Conservation (phyloP, 2,329 filamentous ascomycete species). For the Macrophomina tecta region DNA sequence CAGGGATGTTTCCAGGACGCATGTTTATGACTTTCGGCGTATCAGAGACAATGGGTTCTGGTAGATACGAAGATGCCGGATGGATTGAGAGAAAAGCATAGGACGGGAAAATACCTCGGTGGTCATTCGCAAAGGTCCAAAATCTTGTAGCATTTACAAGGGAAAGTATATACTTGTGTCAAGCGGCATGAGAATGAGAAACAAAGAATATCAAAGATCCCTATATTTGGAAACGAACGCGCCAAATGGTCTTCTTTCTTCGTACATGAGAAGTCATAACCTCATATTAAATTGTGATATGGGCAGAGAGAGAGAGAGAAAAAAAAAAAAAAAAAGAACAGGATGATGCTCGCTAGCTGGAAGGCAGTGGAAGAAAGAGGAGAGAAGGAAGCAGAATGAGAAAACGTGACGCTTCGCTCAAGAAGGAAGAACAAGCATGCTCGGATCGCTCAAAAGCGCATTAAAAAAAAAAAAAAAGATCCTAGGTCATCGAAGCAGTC, state of each 20-base stretch:
- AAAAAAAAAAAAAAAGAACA: not conserved
- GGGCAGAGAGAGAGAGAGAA: too few relatives aligned
- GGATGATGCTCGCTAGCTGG: slow-evolving; percentile 6
- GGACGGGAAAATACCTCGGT: not conserved
- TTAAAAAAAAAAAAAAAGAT: too few relatives aligned
- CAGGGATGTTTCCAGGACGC: not conserved
- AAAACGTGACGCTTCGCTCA: too few relatives aligned
- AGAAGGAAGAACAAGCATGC: too few relatives aligned
- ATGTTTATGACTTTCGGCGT: not conserved
- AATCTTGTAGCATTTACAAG: slow-evolving; percentile 4
- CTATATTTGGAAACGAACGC: not conserved
- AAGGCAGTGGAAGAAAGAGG: slow-evolving; percentile 8
- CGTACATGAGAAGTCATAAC: slow-evolving; percentile 21
- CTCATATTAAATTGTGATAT: slow-evolving; percentile 14
- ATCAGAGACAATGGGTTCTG: slow-evolving; percentile 1
- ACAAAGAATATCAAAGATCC: not conserved
- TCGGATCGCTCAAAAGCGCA: too few relatives aligned
- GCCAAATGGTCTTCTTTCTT: not conserved
- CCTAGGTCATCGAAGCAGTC: too few relatives aligned
- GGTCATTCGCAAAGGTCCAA: not conserved
- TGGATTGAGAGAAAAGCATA: not conserved
- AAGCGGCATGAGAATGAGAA: not conserved
- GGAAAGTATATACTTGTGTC: not conserved
- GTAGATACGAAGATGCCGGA: not conserved
- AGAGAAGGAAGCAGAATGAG: too few relatives aligned